Evolutionary conservation across 768 basidiomycete species (phyloP), one percentile per base, ranked within the genome.

Genomic region (Phaeotremella skinneri): DNA sequence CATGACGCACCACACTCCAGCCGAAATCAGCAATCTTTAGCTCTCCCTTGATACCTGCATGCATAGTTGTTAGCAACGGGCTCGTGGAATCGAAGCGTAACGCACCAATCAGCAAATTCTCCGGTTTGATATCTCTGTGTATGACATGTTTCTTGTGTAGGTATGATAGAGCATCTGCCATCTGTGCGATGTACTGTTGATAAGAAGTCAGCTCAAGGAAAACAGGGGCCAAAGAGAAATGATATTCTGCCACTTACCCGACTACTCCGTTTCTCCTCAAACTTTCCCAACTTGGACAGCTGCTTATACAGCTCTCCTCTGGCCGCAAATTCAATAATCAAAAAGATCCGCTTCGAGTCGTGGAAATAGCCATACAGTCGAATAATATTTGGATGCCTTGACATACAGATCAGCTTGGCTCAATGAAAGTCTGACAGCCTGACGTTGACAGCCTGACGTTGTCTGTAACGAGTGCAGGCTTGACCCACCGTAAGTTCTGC

Each of bases 1-100:
- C 1, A 9, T 21, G 0, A 68, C 73, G 50, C 41, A 76, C 75
- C 52, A 76, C 75, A 69, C 88, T 91, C 94, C 96, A 99, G 9
- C 96, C 96, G 77, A 98, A 98, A 78, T 98, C 94, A 2, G 87
- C 96, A 61, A 99, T 94, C 82, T 99, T 98, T 68, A 99, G 81
- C 75, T 98, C 94, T 39, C 94, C 94, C 67, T 92, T 91, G 69
- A 98, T 34, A 6, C 74, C 74, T 62, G 52, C n/a, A 56, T 4
- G 29, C 9, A n/a, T n/a, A n/a, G n/a, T n/a, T n/a, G n/a, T n/a
- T 2, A 29, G 55, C 53, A 61, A 54, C 31, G 7, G 26, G 4
- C 26, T 27, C 20, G 30, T 5, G 21, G 20, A 53, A 23, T 4
- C n/a, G 3, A 17, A 20, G 20, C 5, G 21, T 3, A 6, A 37